Conservation (phyloP, 331 rosid genomes). For the Erythrophleum ivorense region DNA sequence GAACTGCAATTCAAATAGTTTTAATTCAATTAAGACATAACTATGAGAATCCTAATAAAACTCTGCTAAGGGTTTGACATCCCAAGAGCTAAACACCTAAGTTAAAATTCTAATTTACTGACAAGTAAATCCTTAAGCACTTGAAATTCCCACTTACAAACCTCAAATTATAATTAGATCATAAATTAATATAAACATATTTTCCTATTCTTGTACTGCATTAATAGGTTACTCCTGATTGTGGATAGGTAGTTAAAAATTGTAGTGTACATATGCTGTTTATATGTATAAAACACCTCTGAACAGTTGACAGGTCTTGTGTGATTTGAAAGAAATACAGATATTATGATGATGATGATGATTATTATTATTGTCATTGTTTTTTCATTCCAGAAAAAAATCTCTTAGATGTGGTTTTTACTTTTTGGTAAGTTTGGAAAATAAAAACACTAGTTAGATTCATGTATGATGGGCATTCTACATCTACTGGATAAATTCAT, state of each 20-base stretch:
- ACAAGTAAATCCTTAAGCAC: not conserved
- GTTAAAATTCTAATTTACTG: not conserved
- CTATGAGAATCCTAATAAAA: not conserved
- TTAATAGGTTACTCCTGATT: not conserved
- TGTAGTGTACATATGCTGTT: not conserved
- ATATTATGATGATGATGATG: not conserved
- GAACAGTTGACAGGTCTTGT: not conserved
- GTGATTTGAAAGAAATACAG: not conserved
- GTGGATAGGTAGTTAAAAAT: not conserved
- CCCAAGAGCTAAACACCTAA: not conserved
- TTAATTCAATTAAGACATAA: not conserved
- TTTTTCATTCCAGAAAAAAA: not conserved
- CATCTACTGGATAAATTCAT: constrained; percentile 32
- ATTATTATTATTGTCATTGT: not conserved
- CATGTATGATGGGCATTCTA: constrained; percentile 24
- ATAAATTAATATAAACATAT: not conserved
- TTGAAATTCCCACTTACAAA: not conserved
- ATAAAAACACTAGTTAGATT: not conserved
- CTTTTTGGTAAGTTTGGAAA: not conserved
- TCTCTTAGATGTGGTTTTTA: not conserved
- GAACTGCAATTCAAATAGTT: not conserved
- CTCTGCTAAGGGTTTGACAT: not conserved
- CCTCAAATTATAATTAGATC: not conserved
- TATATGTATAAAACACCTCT: not conserved
- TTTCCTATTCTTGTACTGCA: not conserved